phyloP scores from a whole-genome alignment of 768 basidiomycete species.

The Hortiboletus campestris region DNA sequence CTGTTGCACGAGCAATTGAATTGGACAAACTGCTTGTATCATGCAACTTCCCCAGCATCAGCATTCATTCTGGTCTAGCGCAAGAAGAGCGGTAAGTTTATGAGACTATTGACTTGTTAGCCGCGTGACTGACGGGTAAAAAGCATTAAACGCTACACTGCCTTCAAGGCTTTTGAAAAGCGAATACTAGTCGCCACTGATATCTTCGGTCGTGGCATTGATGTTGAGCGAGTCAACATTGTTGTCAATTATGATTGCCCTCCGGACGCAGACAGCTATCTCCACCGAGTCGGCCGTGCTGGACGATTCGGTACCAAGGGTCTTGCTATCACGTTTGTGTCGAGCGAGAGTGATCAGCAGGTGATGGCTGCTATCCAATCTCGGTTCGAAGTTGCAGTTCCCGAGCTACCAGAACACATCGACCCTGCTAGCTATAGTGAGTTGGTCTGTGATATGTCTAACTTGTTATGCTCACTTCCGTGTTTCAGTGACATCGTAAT shows the following conservation, averaged over 20 bases:
- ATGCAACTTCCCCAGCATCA: constrained; percentile 98
- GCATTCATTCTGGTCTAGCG: constrained; percentile 90
- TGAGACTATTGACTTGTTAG: neutral
- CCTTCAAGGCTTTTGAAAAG: constrained; percentile 99
- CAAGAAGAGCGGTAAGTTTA: constrained; percentile 90
- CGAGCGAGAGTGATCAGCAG: constrained; percentile 88
- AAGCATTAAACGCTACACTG: constrained; percentile 92
- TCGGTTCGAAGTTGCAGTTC: constrained; percentile 95
- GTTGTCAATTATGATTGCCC: constrained; percentile 99
- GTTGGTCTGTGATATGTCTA: constrained; percentile 32
- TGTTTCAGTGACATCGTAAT: constrained; percentile 45
- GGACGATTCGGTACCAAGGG: constrained; percentile 99
- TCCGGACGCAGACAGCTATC: constrained; percentile 95
- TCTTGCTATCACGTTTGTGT: constrained; percentile 95
- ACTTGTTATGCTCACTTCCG: neutral
- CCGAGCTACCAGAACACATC: constrained; percentile 91
- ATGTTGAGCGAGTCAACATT: constrained; percentile 99
- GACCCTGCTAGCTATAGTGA: constrained; percentile 94
- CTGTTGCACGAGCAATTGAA: constrained; percentile 94
- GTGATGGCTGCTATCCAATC: constrained; percentile 95
- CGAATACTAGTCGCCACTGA: constrained; percentile 98
- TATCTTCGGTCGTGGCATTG: constrained; percentile 98
- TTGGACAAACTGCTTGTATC: constrained; percentile 93
- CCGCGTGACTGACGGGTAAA: constrained; percentile 4
- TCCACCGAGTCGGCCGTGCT: constrained; percentile 98